Conservation (phyloP, 345 rosid species). For the Durio zibethinus region DNA sequence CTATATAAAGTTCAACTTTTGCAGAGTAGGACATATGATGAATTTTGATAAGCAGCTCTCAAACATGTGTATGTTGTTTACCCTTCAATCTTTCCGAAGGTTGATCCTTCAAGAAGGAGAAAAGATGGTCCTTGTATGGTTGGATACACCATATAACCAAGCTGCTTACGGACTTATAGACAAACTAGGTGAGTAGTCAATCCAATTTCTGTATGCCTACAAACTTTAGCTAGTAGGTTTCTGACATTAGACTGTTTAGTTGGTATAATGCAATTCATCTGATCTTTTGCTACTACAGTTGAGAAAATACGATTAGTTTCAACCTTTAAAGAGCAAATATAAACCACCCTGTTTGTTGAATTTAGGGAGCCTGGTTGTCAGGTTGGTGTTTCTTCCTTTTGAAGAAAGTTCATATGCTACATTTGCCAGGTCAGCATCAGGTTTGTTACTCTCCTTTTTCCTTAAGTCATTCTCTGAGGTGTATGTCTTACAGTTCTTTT, state of each 20-base stretch:
- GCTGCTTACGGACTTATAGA: conserved; percentile 95
- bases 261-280: conserved; percentile 13
- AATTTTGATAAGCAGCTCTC: conserved; percentile 70
- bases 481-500: neutral
- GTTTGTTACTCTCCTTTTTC: conserved; percentile 63
- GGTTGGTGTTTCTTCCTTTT: conserved; percentile 89
- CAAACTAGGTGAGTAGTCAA: conserved; percentile 62
- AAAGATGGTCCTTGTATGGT: conserved; percentile 89
- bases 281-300: conserved; percentile 10
- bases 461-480: neutral
- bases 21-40: conserved; percentile 54
- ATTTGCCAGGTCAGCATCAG: conserved; percentile 98
- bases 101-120: conserved; percentile 97
- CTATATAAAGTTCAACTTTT: conserved; percentile 19
- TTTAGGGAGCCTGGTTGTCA: conserved; percentile 92
- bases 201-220: neutral
- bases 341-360: conserved; percentile 12
- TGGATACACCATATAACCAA: conserved; percentile 94
- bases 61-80: conserved; percentile 78
- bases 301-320: conserved; percentile 1
- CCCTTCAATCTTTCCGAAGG: conserved; percentile 79
- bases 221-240: conserved; percentile 1
- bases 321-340: conserved; percentile 4
- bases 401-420: conserved; percentile 94
- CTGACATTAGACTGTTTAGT: conserved; percentile 6